A percentile compares a stretch with the other conserved stretches of the same genome.
Evolutionary conservation across 441 rosid genomes (phyloP).

Genomic region (Erysimum cheiri): DNA sequence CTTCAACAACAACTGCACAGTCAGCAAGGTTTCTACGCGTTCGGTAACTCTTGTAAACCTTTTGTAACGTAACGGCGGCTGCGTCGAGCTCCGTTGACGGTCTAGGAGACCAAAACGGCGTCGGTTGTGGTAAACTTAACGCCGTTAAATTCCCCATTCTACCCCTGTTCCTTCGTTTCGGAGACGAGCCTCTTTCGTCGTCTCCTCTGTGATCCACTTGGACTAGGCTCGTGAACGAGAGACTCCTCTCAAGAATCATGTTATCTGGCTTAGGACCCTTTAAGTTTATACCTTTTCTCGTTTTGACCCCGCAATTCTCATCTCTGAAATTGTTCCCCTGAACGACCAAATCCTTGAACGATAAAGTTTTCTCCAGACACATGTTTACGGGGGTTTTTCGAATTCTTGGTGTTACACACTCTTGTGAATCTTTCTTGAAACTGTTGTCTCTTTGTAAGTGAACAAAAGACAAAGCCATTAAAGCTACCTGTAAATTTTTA

Average conservation of each 20-base stretch:
- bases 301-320: constrained; percentile 33
- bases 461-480: constrained; percentile 42
- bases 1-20: constrained; percentile 72
- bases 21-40: constrained; percentile 76
- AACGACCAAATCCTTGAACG: constrained; percentile 42
- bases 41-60: constrained; percentile 72
- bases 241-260: constrained; percentile 49
- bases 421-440: constrained; percentile 39
- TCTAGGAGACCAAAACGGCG: constrained; percentile 63
- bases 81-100: constrained; percentile 78
- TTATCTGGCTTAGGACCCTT: constrained; percentile 57
- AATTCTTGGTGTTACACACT: constrained; percentile 39
- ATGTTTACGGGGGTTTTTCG: constrained; percentile 39
- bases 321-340: constrained; percentile 31
- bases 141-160: constrained; percentile 42
- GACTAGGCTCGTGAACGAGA: constrained; percentile 59
- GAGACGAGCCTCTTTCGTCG: constrained; percentile 34
- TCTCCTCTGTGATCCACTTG: constrained; percentile 47
- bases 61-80: constrained; percentile 72
- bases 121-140: constrained; percentile 57
- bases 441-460: constrained; percentile 37
- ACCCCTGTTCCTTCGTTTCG: constrained; percentile 35
- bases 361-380: constrained; percentile 45
- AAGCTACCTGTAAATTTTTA: constrained; percentile 21
- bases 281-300: constrained; percentile 53